A percentile compares a stretch with the other conserved stretches of the same genome.
These are phyloP conservation scores for Dactylellina sp. DNA, from an alignment of 2,329 filamentous ascomycete genomes.

Conservation along the genomic window DNA sequence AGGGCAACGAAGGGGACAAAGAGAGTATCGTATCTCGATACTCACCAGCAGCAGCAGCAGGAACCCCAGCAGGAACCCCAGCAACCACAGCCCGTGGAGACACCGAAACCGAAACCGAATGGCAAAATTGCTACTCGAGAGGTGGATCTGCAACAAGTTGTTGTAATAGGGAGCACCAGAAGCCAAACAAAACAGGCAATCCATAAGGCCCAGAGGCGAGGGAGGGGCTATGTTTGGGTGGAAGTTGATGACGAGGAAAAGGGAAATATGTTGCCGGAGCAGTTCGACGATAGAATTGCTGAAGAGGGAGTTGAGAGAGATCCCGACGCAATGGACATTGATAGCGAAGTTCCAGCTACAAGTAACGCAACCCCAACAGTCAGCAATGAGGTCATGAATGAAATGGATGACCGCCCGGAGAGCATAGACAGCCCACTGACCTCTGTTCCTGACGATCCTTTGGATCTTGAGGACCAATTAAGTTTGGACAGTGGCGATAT, in stretches of 20 bases:
- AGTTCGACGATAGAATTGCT: not conserved
- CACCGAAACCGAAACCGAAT: conserved; percentile 36
- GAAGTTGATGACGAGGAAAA: conserved; percentile 44
- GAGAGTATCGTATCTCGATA: conserved; percentile 16
- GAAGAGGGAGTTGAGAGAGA: not conserved
- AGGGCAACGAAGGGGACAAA: conserved; percentile 50
- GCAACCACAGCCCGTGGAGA: conserved; percentile 11
- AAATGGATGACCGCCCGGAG: conserved; percentile 19
- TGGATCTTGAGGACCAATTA: conserved; percentile 36
- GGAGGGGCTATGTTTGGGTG: conserved; percentile 53
- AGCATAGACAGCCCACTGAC: conserved; percentile 56
- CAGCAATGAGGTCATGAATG: conserved; percentile 6
- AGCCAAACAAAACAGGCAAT: conserved; percentile 52
- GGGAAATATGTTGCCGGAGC: not conserved
- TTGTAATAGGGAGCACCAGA: conserved; percentile 54
- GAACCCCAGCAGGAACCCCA: conserved; percentile 11
- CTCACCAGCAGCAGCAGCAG: conserved; percentile 21
- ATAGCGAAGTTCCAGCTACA: conserved; percentile 36
- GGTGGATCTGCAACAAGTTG: conserved; percentile 47
- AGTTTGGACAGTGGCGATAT: conserved; percentile 44
- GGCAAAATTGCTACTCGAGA: conserved; percentile 13
- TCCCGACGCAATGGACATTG: conserved; percentile 52
- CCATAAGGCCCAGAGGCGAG: conserved; percentile 50
- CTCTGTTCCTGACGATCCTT: conserved; percentile 43
- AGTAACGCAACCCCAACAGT: not conserved